A percentile compares a stretch with the other conserved stretches of the same genome.
Evolutionary conservation across 2,329 filamentous ascomycete genomes (phyloP).

Genomic region (Scedosporium aurantiacum): DNA sequence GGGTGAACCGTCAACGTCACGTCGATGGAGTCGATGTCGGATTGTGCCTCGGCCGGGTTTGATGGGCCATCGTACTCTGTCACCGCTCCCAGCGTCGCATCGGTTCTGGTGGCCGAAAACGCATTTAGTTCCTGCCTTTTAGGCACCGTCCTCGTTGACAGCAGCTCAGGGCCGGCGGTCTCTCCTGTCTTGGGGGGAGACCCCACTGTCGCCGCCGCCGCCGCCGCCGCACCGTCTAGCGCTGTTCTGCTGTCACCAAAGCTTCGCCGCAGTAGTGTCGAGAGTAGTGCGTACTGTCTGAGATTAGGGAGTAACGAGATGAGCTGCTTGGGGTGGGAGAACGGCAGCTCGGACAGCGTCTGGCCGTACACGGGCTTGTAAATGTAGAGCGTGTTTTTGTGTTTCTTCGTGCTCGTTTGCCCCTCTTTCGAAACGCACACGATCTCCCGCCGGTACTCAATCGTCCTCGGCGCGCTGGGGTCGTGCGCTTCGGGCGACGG

Average conservation of each 20-base stretch:
- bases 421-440: constrained; percentile 8
- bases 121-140: neutral
- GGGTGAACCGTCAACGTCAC: constrained; percentile 41
- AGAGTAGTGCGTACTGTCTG: constrained; percentile 64
- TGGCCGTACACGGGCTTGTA: constrained; percentile 64
- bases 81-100: neutral
- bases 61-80: neutral
- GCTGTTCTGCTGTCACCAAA: constrained; percentile 4
- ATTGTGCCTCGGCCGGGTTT: neutral
- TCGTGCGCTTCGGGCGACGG: constrained; percentile 35
- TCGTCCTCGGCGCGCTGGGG: constrained; percentile 45
- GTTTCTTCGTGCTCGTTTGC: constrained; percentile 20
- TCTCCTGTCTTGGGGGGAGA: neutral
- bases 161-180: neutral
- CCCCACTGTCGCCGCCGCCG: neutral
- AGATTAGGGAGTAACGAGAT: constrained; percentile 62
- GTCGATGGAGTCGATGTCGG: constrained; percentile 24
- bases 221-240: constrained; percentile 1
- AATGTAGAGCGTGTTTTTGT: constrained; percentile 54
- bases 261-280: constrained; percentile 48
- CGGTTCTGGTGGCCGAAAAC: neutral
- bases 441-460: constrained; percentile 36
- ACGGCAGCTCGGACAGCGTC: constrained; percentile 56
- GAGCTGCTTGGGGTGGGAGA: constrained; percentile 68
- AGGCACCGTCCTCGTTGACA: neutral